Evolutionary conservation across 148 eudicot genomes (phyloP).

Genomic region (Suaeda aralocaspica): DNA sequence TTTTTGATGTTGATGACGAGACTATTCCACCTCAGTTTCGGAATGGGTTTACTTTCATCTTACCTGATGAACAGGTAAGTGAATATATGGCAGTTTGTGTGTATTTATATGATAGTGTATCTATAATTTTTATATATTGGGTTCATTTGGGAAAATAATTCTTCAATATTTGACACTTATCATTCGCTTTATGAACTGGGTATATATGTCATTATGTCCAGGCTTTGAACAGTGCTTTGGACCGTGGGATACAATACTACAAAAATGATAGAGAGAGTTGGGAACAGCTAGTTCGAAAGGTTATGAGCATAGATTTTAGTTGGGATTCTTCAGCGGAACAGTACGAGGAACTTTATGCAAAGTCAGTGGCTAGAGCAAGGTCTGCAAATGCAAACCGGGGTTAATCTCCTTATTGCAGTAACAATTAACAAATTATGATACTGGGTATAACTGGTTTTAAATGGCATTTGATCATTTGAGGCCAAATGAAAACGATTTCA

Average conservation of each 20-base stretch:
- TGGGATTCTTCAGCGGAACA: constrained; percentile 80
- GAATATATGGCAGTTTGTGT: background rate
- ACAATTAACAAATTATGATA: background rate
- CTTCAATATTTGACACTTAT: background rate
- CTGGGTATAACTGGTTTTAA: background rate
- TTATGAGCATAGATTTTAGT: constrained; percentile 78
- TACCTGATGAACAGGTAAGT: constrained; percentile 83
- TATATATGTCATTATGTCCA: constrained; percentile 19
- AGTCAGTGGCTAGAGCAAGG: constrained; percentile 66
- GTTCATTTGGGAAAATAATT: background rate
- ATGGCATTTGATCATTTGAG: background rate
- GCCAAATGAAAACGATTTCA: background rate
- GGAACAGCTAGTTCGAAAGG: constrained; percentile 77
- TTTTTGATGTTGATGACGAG: constrained; percentile 85
- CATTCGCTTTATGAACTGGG: background rate
- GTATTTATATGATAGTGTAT: background rate
- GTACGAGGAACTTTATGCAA: constrained; percentile 77
- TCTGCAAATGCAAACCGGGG: constrained; percentile 35
- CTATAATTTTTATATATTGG: background rate
- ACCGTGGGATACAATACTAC: constrained; percentile 65
- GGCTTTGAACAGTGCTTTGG: constrained; percentile 73
- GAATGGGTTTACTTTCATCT: constrained; percentile 77
- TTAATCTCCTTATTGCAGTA: constrained; percentile 5
- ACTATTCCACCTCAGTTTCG: constrained; percentile 62
- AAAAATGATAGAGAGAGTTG: constrained; percentile 48